Conservation (phyloP, 192 early-diverging fungal genomes). For the Entomortierella beljakovae region DNA sequence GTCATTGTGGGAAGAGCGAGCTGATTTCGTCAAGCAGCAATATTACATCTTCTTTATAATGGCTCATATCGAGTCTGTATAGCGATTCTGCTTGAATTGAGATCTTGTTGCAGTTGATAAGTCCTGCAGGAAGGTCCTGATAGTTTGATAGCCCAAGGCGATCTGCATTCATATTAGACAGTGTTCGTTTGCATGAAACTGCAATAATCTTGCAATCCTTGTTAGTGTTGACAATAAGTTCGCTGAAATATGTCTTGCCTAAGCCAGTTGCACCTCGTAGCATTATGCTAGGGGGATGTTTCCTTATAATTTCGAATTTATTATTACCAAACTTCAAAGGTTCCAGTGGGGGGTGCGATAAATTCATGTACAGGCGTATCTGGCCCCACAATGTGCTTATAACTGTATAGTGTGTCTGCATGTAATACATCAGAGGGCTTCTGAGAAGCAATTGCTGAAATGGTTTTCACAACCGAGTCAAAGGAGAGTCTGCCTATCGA, state of each 20-base stretch:
- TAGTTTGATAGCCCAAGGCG: conserved; percentile 1
- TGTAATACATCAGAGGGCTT: neutral
- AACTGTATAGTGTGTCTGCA: conserved; percentile 10
- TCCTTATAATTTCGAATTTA: conserved; percentile 6
- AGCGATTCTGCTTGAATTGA: conserved; percentile 22
- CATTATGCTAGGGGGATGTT: conserved; percentile 24
- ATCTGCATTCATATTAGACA: conserved; percentile 8
- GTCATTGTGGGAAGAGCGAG: conserved; percentile 1
- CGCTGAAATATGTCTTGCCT: conserved; percentile 17
- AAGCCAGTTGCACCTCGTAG: conserved; percentile 12
- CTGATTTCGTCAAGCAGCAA: conserved; percentile 11
- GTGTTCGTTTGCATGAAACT: conserved; percentile 8
- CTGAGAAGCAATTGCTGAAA: neutral
- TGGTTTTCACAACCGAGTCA: neutral
- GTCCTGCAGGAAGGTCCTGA: neutral
- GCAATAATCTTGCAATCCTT: conserved; percentile 11
- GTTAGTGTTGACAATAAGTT: conserved; percentile 5
- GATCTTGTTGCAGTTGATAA: neutral
- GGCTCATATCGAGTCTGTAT: conserved; percentile 2
- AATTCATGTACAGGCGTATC: neutral
- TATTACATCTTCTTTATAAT: neutral
- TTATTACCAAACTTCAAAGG: conserved; percentile 16
- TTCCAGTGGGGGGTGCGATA: neutral
- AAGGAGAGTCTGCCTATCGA: conserved; percentile 8
- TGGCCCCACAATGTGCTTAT: neutral